Evolutionary conservation across 2,329 filamentous ascomycete genomes (phyloP).

Genomic region (Diplodia scrobiculata): DNA sequence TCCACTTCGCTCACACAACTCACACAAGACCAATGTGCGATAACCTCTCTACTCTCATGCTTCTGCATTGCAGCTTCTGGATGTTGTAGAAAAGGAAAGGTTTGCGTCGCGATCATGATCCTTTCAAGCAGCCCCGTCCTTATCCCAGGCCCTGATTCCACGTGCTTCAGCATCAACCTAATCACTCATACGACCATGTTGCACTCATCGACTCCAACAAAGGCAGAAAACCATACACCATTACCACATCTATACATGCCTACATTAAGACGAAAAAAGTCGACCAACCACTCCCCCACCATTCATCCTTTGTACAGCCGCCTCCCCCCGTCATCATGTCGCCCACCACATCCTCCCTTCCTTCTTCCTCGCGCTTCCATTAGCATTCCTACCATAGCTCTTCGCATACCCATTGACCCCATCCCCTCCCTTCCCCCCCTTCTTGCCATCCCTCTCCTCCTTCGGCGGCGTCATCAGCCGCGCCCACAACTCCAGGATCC

Average conservation of each 20-base stretch:
- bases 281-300: background rate
- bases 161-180: background rate
- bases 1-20: no score
- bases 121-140: background rate
- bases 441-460: constrained; percentile 7
- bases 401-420: constrained; percentile 2
- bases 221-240: constrained; percentile 1
- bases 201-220: background rate
- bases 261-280: background rate
- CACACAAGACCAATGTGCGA: no score
- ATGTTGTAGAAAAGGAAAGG: background rate
- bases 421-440: background rate
- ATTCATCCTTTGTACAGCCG: no score
- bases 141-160: background rate
- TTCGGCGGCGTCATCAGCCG: constrained; percentile 50
- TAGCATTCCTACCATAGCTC: background rate
- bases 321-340: background rate
- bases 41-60: no score
- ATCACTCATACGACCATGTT: background rate
- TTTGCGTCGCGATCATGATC: background rate
- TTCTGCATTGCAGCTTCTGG: background rate
- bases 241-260: constrained; percentile 18
- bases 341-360: constrained; percentile 21
- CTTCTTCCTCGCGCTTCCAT: constrained; percentile 17
- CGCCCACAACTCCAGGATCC: constrained; percentile 83